phyloP scores from a whole-genome alignment of 1,139 yeast species.

The Pichiaceae sp. region DNA sequence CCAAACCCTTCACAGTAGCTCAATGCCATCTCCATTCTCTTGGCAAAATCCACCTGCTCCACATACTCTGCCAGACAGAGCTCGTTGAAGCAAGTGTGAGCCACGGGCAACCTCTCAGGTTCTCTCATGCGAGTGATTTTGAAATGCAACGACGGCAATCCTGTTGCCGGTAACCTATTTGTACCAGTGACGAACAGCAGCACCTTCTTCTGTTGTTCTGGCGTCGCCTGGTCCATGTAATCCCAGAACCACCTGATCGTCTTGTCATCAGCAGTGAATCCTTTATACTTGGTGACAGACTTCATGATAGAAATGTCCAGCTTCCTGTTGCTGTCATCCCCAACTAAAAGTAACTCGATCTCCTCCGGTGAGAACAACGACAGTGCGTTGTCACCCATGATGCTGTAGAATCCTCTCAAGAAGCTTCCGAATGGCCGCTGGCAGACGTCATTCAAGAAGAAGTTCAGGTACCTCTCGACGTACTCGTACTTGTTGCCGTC shows the following conservation, averaged over 20 bases:
- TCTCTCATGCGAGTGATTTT: constrained; percentile 41
- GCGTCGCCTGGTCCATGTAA: constrained; percentile 39
- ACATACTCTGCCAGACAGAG: constrained; percentile 65
- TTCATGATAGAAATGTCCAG: constrained; percentile 61
- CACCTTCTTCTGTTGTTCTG: constrained; percentile 48
- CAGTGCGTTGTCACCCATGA: constrained; percentile 74
- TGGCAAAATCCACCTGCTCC: constrained; percentile 39
- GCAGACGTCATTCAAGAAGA: constrained; percentile 50
- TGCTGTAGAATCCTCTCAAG: constrained; percentile 62
- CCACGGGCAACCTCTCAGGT: constrained; percentile 57
- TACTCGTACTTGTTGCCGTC: constrained; percentile 47
- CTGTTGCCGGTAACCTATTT: constrained; percentile 89
- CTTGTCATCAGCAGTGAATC: constrained; percentile 41
- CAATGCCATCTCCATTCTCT: constrained; percentile 59
- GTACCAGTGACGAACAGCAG: constrained; percentile 82
- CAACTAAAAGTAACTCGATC: constrained; percentile 69
- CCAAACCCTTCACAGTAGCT: constrained; percentile 84
- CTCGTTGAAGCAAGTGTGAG: constrained; percentile 94
- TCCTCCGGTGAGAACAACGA: constrained; percentile 76
- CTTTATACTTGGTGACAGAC: constrained; percentile 65
- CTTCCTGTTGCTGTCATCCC: constrained; percentile 43
- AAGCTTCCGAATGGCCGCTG: constrained; percentile 48
- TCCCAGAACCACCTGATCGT: constrained; percentile 83
- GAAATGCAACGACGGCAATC: constrained; percentile 64
- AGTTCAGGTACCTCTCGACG: constrained; percentile 53